Percentiles rank a stretch among this genome's conserved stretches.
Evolutionary conservation across 495 filamentous ascomycete species (phyloP).

Genomic region (Penicillium fimorum): DNA sequence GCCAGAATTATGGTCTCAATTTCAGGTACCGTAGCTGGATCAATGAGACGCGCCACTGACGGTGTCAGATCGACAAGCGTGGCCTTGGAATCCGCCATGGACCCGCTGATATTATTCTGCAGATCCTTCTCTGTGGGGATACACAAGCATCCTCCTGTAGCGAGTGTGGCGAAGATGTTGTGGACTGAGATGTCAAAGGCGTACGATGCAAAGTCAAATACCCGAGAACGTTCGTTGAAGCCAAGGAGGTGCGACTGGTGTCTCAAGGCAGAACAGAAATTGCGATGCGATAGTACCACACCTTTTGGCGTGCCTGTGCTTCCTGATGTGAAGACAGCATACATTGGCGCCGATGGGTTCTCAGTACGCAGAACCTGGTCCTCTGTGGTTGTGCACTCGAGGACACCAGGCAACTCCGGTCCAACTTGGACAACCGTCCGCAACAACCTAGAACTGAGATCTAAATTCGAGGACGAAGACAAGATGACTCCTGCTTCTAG

Average conservation of each 20-base stretch:
- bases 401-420: too few species aligned
- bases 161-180: slow-evolving; percentile 7
- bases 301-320: too few species aligned
- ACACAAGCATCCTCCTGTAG: slow-evolving; percentile 7
- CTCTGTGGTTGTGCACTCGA: too few species aligned
- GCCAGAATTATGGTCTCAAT: slow-evolving; percentile 19
- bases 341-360: too few species aligned
- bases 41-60: not conserved
- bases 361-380: too few species aligned
- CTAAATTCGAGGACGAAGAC: too few species aligned
- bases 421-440: too few species aligned
- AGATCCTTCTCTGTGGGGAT: slow-evolving; percentile 5
- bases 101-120: not conserved
- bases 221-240: too few species aligned
- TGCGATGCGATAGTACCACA: not conserved
- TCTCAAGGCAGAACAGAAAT: not conserved
- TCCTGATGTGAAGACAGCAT: too few species aligned
- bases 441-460: too few species aligned
- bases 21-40: not conserved
- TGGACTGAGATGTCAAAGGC: slow-evolving; percentile 9
- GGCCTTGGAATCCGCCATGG: not conserved
- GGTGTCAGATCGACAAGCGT: not conserved
- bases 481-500: too few species aligned
- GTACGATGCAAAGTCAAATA: slow-evolving; percentile 17
- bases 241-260: not conserved